Evolutionary conservation across 192 early-diverging fungal genomes (phyloP), one percentile per base, ranked within the genome.

Genomic region (Backusella liffmaniae): DNA sequence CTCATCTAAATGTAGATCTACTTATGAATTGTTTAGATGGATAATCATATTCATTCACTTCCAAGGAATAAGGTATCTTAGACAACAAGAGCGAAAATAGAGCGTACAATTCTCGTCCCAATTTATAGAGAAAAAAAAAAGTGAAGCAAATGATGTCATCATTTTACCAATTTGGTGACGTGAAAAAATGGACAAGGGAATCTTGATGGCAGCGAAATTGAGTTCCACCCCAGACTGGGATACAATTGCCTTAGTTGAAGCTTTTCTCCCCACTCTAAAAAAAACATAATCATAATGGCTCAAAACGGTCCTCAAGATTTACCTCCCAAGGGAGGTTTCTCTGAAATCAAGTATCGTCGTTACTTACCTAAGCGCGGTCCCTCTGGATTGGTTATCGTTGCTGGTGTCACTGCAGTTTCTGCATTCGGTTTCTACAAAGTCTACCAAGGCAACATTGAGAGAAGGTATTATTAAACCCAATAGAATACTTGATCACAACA

Each of bases 321-420:
- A 42, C 92, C 93, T 36, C 92, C 91, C 32, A 76, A 86, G 37
- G 92, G 91, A 73, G 92, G 92, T n/a, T 98, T 95, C 87, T 86
- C 94, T 49, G 88, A 94, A 59, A 90, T 99, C 78, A 85, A 87
- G 69, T 99, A 96, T 88, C 89, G 94, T 82, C 94, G 98, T 29
- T 92, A 94, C 74, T 76, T 97, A 29, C 96, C 98, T 41, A 91
- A 90, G 78, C 85, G 92, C 30, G 98, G 98, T 6, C 98, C 98
- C 16, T 96, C 94, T 21, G 98, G 98, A 30, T 65, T 92, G 15
- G 92, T 90, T 34, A 83, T 99, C 74, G 91, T 99, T 75, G 82
- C 85, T 2, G 93, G 88, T 49, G 79, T 92, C 34, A 88, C 92
- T 18, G 89, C 88, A 15, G 79, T 97, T 49, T 94, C 93, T 88